Base-by-base conservation (phyloP, 2,329 filamentous ascomycete species). In the Talaromyces sp. region DNA sequence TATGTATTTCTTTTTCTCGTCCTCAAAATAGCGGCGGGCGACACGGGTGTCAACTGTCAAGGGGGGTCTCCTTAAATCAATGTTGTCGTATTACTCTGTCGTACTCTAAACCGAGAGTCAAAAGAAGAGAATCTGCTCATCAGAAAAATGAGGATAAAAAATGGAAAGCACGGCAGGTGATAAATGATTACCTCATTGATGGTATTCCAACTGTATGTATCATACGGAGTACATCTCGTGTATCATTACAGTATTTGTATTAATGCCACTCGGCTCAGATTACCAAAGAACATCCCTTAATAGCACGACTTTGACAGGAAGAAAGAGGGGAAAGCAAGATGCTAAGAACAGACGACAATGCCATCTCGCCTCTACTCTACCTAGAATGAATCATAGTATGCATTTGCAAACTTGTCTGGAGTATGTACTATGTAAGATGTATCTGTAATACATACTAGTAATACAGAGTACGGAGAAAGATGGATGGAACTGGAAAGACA, bases 151-250 rank as follows among this genome's bases (percentile, higher is more conserved):
- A 56, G 11, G 27, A 49, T 49, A 10, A 40, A 53, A 54, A 38
- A 36, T n/a, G 60, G 19, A 40, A 31, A 31, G 47, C 58, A 53
- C 43, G 43, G 58, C 58, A 54, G 19, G 58, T 36, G 60, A 53
- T 53, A 53, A 64, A 64, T 51, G 61, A 58, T 58, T 58, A 58
- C 61, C 54, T 64, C 61, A 58, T 64, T 58, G 51, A 45, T 47
- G 31, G 45, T 62, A 51, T 62, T 62, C 60, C 43, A 22, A 38
- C 34, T 40, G 25, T 29, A 40, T 47, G 60, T 54, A 62, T 53
- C n/a, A n/a, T n/a, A n/a, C n/a, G n/a, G n/a, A 36, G 5, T 36
- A 27, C 19, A 27, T 10, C 5, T 11, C 15, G 15, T 13, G 47
- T 29, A 51, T 51, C 13, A 51, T 27, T 51, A 51, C 47, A 29